Conservation (phyloP, 176 grass and related monocot species). For the Ananas comosus region DNA sequence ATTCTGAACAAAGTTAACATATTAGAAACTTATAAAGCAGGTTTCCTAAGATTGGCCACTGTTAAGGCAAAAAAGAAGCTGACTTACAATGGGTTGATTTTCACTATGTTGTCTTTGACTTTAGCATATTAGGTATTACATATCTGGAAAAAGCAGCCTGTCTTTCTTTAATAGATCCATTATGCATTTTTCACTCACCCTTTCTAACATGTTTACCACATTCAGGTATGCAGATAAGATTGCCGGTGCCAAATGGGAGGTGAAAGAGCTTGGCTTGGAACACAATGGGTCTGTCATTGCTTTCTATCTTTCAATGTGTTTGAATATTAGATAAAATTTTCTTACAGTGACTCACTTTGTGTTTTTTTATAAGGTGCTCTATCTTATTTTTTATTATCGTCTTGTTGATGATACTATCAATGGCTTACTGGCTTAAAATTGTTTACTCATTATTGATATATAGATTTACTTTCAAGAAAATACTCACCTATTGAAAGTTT, state of each 20-base stretch:
- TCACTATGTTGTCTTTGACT: no score
- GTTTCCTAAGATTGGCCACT: no score
- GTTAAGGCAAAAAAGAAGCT: no score
- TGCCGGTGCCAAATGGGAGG: constrained; percentile 97
- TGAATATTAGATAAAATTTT: not conserved
- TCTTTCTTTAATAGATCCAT: not conserved
- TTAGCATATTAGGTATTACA: no score
- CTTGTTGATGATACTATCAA: constrained; percentile 14
- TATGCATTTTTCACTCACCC: not conserved
- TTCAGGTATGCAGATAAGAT: constrained; percentile 94
- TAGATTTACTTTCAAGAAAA: not conserved
- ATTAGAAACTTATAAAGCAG: no score
- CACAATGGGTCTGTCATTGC: constrained; percentile 84
- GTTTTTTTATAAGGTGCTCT: no score
- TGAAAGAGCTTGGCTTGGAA: constrained; percentile 96
- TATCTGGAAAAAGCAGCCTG: not conserved
- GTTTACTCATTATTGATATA: not conserved
- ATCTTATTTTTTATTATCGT: not conserved
- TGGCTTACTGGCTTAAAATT: not conserved
- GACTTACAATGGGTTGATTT: no score
- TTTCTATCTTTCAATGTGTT: constrained; percentile 1
- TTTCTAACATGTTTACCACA: constrained; percentile 16
- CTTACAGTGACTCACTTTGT: not conserved
- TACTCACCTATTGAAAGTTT: not conserved
- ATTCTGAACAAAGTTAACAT: no score